A percentile compares a stretch with the other conserved stretches of the same genome.
These are phyloP conservation scores for Lithospermum erythrorhizon DNA, from an alignment of 257 asterid species.

Conservation along the genomic window DNA sequence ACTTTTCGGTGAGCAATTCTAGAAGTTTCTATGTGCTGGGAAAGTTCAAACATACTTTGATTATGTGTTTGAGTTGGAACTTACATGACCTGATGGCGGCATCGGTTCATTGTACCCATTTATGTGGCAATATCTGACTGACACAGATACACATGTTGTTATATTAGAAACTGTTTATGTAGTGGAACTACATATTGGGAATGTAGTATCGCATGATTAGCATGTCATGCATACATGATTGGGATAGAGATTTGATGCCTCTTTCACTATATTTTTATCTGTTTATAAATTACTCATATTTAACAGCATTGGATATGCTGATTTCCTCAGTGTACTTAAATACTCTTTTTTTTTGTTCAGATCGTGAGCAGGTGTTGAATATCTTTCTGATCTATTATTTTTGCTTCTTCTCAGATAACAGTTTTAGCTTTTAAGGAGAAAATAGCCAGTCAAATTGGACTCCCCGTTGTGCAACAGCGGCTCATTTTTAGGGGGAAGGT, in stretches of 20 bases:
- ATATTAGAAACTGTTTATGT: too few relatives aligned
- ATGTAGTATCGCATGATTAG: too few relatives aligned
- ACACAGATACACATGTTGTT: too few relatives aligned
- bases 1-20: too few relatives aligned
- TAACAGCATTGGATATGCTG: not conserved
- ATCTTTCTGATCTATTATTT: not conserved
- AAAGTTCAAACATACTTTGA: too few relatives aligned
- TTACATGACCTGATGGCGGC: not conserved
- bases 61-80: not conserved
- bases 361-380: not conserved
- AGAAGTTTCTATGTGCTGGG: too few relatives aligned
- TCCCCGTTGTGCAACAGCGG: conserved; percentile 80
- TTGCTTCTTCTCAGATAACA: conserved; percentile 34
- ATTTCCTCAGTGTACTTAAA: not conserved
- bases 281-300: not conserved
- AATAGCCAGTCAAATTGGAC: conserved; percentile 52
- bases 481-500: conserved; percentile 85
- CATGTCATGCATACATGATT: too few relatives aligned
- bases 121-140: too few relatives aligned
- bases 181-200: too few relatives aligned
- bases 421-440: conserved; percentile 74
- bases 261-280: not conserved
- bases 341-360: not conserved
- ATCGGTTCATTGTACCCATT: too few relatives aligned
- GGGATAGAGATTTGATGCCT: not conserved